Evolutionary conservation across 371 early-diverging fungal genomes (phyloP).

Genomic region (Rhizopus stolonifer): DNA sequence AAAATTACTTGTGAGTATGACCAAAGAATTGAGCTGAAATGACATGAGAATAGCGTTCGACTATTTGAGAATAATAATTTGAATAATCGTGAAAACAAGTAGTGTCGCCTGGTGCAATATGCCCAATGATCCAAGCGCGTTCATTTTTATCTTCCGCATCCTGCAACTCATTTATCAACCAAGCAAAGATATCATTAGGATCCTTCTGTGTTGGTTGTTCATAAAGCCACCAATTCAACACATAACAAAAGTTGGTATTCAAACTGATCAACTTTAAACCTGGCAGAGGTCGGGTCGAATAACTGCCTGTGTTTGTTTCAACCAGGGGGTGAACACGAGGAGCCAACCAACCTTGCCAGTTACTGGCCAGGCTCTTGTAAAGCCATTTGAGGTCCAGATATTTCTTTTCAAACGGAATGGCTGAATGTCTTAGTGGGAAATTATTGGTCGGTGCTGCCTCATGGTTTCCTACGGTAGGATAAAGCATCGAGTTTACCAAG

Average conservation of each 20-base stretch:
- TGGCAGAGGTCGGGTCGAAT: conserved; percentile 37
- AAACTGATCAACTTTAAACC: conserved; percentile 58
- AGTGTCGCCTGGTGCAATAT: conserved; percentile 52
- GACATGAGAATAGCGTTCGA: conserved; percentile 60
- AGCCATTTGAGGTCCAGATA: conserved; percentile 48
- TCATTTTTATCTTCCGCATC: conserved; percentile 52
- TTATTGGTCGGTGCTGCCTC: conserved; percentile 52
- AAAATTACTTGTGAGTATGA: conserved; percentile 57
- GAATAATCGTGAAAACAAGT: conserved; percentile 63
- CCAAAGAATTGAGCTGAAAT: conserved; percentile 65
- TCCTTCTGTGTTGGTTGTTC: conserved; percentile 41
- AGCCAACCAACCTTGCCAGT: conserved; percentile 57
- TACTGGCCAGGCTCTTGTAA: conserved; percentile 44
- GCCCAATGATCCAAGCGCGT: conserved; percentile 63
- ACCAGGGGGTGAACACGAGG: conserved; percentile 23
- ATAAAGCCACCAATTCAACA: conserved; percentile 54
- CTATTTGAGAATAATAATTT: conserved; percentile 56
- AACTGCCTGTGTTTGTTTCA: conserved; percentile 49
- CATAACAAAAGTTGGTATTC: conserved; percentile 68
- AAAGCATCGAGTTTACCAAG: conserved; percentile 38
- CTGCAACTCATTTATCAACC: conserved; percentile 54
- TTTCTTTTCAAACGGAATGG: conserved; percentile 25
- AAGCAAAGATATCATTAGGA: conserved; percentile 51
- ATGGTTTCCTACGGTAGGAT: conserved; percentile 61
- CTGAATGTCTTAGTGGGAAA: conserved; percentile 43